These are phyloP conservation scores for Mucor irregularis DNA, from an alignment of 371 early-diverging fungal species.

Conservation along the genomic window DNA sequence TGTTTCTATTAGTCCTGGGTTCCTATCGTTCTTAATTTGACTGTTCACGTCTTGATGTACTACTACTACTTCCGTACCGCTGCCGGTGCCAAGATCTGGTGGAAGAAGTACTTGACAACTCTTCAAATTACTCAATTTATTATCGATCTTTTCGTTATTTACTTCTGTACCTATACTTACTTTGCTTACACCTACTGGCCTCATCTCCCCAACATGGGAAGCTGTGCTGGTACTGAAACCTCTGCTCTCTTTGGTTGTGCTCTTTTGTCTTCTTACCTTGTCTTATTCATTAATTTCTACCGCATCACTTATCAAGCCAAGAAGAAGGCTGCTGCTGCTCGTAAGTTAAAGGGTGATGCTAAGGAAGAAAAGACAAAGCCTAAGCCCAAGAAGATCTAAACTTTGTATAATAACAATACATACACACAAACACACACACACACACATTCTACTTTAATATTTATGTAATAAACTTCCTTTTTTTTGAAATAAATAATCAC, in stretches of 20 bases:
- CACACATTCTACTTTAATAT: conserved; percentile 3
- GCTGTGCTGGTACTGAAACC: conserved; percentile 77
- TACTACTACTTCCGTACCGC: conserved; percentile 91
- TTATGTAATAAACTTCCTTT: not conserved
- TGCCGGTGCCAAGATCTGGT: conserved; percentile 84
- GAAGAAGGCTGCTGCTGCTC: conserved; percentile 34
- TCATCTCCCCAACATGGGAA: conserved; percentile 70
- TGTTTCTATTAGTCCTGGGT: conserved; percentile 66
- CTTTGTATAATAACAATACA: not conserved
- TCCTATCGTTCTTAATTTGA: conserved; percentile 78
- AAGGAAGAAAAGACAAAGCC: conserved; percentile 17
- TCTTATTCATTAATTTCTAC: conserved; percentile 89
- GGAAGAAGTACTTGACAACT: conserved; percentile 91
- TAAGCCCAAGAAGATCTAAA: conserved; percentile 50
- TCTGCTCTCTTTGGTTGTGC: conserved; percentile 83
- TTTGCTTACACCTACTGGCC: conserved; percentile 73
- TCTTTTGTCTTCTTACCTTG: conserved; percentile 79
- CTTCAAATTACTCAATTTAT: conserved; percentile 90
- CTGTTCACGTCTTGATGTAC: conserved; percentile 92
- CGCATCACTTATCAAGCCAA: conserved; percentile 78
- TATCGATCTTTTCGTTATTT: conserved; percentile 77
- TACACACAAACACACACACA: not conserved
- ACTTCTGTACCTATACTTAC: conserved; percentile 83
- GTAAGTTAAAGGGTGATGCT: conserved; percentile 12
- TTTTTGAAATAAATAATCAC: not conserved